Evolutionary conservation across 148 eudicot genomes (phyloP), one percentile per base, ranked within the genome.

Genomic region (Simmondsia chinensis): DNA sequence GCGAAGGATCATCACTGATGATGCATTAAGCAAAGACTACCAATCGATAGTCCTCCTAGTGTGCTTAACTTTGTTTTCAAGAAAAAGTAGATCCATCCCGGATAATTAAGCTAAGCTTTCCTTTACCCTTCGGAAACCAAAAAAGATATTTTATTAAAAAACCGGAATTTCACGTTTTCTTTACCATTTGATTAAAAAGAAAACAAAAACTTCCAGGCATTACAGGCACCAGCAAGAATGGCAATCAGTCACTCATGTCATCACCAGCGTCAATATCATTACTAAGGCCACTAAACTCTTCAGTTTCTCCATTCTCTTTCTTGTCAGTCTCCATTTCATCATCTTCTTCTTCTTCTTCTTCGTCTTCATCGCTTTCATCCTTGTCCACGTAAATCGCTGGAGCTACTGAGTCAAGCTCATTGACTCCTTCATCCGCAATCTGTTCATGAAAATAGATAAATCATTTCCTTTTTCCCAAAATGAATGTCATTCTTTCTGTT

Each of bases 321-420:
- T 61, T 38, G 57, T 84, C 94, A 14, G 84, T 82, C 8, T 91
- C 99, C 99, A 82, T 91, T 1, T 65, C 77, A 16, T 74, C 94
- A 33, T 69, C 95, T 36, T 66, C 88, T 4, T 61, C 56, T 33
- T 66, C 79, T 30, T 70, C 82, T 16, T 76, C 85, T 33, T 66
- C 79, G 28, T 70, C 82, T 16, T 76, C 85, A 8, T 74, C 94
- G 26, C 83, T 79, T 20, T 64, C 77, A 70, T 77, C 87, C 3
- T 56, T 67, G 48, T 83, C 94, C 46, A 82, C 94, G 20, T 59
- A 85, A 27, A 79, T 66, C 38, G 65, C 61, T 9, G 95, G 95
- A 23, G 65, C 23, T 7, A 47, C 53, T 12, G 55, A 22, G 15
- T 45, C 75, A 14, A 65, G 39, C 46, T 76, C 87, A 4, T 76